Conservation (phyloP, 2,329 filamentous ascomycete genomes). For the Colletotrichum echinochloae region DNA sequence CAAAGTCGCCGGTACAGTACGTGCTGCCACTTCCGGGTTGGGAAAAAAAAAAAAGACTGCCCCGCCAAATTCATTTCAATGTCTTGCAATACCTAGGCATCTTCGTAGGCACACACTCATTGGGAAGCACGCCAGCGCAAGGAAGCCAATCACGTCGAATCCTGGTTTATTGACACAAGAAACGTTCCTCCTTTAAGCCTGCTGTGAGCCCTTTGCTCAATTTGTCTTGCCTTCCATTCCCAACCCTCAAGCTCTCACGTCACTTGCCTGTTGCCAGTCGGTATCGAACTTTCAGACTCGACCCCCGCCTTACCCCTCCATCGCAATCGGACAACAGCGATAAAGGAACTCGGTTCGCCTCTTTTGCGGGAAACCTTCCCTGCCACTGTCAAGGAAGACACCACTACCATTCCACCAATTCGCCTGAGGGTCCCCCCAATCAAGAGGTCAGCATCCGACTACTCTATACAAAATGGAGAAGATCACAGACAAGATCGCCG, state of each 20-base stretch:
- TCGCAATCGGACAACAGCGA: constrained; percentile 16
- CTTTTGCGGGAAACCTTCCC: background rate
- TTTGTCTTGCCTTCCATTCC: constrained; percentile 10
- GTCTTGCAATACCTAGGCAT: constrained; percentile 38
- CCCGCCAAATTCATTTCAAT: constrained; percentile 33
- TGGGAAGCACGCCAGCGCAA: constrained; percentile 38
- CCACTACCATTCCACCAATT: background rate
- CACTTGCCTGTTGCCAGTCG: constrained; percentile 15
- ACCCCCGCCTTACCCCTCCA: constrained; percentile 33
- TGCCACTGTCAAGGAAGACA: background rate
- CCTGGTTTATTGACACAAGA: constrained; percentile 6
- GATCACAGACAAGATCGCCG: constrained; percentile 95
- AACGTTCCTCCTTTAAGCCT: constrained; percentile 9
- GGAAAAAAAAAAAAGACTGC: constrained; percentile 17
- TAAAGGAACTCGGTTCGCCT: background rate
- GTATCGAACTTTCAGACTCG: constrained; percentile 19
- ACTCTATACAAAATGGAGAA: constrained; percentile 72
- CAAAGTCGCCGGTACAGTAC: constrained; percentile 35
- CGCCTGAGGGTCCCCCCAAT: background rate
- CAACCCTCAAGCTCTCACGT: constrained; percentile 11
- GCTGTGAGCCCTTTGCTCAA: background rate
- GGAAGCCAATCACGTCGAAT: constrained; percentile 31
- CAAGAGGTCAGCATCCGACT: background rate
- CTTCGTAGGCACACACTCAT: constrained; percentile 30
- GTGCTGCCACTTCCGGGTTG: background rate